These are phyloP conservation scores for Primulina huaijiensis DNA, from an alignment of 257 asterid species.

Conservation along the genomic window DNA sequence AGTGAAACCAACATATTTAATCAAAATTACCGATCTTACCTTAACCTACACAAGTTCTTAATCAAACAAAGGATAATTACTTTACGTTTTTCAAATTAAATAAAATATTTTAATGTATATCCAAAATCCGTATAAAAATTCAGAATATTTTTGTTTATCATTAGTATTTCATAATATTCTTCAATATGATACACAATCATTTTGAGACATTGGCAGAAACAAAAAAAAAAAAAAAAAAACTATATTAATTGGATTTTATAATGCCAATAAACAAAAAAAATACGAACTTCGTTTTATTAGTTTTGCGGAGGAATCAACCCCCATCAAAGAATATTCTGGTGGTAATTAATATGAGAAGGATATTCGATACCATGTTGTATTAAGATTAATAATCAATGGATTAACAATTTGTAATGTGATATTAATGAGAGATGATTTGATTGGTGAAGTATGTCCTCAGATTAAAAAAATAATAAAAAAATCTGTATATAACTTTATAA, in stretches of 20 bases:
- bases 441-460: not conserved
- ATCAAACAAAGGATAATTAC: too few species aligned
- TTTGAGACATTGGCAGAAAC: not conserved
- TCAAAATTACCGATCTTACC: too few species aligned
- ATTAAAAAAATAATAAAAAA: too few species aligned
- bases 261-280: not conserved
- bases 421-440: not conserved
- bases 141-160: too few species aligned
- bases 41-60: too few species aligned
- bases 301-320: not conserved
- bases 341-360: not conserved
- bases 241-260: not conserved
- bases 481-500: too few species aligned
- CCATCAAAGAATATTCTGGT: not conserved
- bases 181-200: not conserved
- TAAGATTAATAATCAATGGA: not conserved
- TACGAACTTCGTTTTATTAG: not conserved
- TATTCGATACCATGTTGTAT: not conserved
- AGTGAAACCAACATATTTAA: too few species aligned
- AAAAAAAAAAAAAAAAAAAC: not conserved
- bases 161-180: not conserved
- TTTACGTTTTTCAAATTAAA: too few species aligned
- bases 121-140: too few species aligned
- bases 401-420: not conserved
- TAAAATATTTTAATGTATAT: too few species aligned